Evolutionary conservation across 306 rosid genomes (phyloP).

Genomic region (Abrus pulchellus): DNA sequence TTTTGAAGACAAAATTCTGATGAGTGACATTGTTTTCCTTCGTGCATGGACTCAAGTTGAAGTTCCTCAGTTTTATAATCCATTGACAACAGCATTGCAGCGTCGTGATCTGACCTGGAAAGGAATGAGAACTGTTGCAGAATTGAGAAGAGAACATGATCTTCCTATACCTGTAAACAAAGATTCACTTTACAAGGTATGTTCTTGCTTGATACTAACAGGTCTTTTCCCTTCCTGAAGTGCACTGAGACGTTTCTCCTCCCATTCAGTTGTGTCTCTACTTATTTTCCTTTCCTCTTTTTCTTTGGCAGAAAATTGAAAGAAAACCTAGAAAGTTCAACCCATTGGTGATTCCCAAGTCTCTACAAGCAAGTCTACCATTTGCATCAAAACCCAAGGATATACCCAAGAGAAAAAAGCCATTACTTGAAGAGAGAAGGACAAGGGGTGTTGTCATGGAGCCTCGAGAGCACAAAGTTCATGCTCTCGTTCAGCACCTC

Average conservation of each 20-base stretch:
- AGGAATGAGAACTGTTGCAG: conserved; percentile 95
- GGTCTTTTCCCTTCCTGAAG: background rate
- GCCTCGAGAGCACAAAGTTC: conserved; percentile 72
- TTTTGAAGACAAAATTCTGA: conserved; percentile 94
- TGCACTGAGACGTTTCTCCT: background rate
- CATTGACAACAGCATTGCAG: conserved; percentile 86
- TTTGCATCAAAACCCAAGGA: conserved; percentile 84
- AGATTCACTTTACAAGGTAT: conserved; percentile 92
- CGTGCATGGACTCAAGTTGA: conserved; percentile 94
- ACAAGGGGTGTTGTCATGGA: conserved; percentile 84
- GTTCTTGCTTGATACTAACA: conserved; percentile 35
- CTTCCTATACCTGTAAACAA: conserved; percentile 81
- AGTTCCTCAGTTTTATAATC: conserved; percentile 82
- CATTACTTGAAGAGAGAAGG: conserved; percentile 71
- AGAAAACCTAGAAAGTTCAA: conserved; percentile 81
- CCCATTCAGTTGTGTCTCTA: background rate
- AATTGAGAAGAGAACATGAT: conserved; percentile 81
- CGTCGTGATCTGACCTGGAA: conserved; percentile 82
- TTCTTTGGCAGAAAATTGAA: conserved; percentile 71
- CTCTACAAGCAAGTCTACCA: conserved; percentile 73
- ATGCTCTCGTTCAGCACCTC: conserved; percentile 73
- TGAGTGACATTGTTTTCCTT: conserved; percentile 96
- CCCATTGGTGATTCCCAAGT: conserved; percentile 86
- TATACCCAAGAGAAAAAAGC: conserved; percentile 54
- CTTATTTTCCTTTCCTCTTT: conserved; percentile 14